Evolutionary conservation across 1,284 basidiomycete species (phyloP).

Genomic region (Boletellus deceptivus): DNA sequence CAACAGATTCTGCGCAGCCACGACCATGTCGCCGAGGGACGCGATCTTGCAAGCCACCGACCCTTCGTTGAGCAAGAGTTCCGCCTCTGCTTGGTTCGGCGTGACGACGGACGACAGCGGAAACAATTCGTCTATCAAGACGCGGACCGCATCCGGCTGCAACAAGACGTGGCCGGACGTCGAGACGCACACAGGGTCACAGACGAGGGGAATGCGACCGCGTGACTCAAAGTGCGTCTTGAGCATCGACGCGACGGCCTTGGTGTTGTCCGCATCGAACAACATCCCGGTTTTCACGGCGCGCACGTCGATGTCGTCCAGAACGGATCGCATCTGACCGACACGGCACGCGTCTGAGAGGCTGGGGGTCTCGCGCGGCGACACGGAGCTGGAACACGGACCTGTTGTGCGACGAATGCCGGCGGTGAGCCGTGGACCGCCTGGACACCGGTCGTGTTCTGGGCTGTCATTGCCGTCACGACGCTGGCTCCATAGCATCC

Average conservation of each 20-base stretch:
- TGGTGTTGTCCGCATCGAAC: conserved; percentile 50
- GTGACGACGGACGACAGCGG: conserved; percentile 78
- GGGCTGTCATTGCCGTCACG: conserved; percentile 87
- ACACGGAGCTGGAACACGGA: conserved; percentile 28
- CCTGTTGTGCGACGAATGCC: conserved; percentile 72
- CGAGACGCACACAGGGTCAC: conserved; percentile 92
- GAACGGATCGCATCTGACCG: conserved; percentile 66
- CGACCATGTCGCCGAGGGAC: conserved; percentile 62
- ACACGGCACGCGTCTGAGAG: background rate
- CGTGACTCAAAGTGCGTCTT: conserved; percentile 35
- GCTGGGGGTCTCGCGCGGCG: background rate
- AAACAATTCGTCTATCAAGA: conserved; percentile 63
- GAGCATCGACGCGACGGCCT: conserved; percentile 46
- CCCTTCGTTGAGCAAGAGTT: conserved; percentile 56
- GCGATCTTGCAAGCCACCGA: conserved; percentile 38
- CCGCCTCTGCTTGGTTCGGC: conserved; percentile 85
- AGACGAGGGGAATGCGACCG: conserved; percentile 51
- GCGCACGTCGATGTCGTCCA: conserved; percentile 73
- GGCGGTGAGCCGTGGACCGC: conserved; percentile 65
- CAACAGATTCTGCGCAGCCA: conserved; percentile 55
- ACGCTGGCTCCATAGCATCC: conserved; percentile 86
- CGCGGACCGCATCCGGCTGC: conserved; percentile 61
- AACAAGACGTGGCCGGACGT: conserved; percentile 88
- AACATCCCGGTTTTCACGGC: conserved; percentile 94
- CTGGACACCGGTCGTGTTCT: conserved; percentile 88